A percentile compares a stretch with the other conserved stretches of the same genome.
Evolutionary conservation across 371 early-diverging fungal genomes (phyloP).

Genomic region (Mucor irregularis): DNA sequence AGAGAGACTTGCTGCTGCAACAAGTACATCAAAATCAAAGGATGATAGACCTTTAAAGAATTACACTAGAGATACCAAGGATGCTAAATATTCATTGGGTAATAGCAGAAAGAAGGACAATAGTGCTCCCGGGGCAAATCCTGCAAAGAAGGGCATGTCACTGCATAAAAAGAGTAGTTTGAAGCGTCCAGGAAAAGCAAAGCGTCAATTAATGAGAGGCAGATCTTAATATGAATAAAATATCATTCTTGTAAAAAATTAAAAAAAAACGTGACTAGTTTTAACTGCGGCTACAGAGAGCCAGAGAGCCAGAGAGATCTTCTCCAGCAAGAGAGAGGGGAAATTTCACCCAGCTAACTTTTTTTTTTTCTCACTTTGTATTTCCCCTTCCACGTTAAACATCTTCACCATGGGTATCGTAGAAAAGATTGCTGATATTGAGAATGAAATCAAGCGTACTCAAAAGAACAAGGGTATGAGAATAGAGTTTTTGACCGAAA

Average conservation of each 20-base stretch:
- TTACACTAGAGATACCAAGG: conserved; percentile 21
- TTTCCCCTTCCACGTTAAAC: too few relatives aligned
- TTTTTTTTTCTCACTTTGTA: too few relatives aligned
- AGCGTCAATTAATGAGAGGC: conserved; percentile 25
- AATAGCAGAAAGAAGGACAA: conserved; percentile 13
- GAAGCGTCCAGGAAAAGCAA: conserved; percentile 40
- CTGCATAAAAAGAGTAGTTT: conserved; percentile 23
- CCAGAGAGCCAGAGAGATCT: too few relatives aligned
- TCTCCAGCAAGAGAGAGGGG: too few relatives aligned
- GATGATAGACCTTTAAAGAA: conserved; percentile 20
- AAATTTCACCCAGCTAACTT: too few relatives aligned
- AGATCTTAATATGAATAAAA: conserved; percentile 4
- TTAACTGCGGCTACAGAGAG: too few relatives aligned
- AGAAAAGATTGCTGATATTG: conserved; percentile 92
- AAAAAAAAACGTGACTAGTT: background rate
- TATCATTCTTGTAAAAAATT: background rate
- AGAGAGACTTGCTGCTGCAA: conserved; percentile 26
- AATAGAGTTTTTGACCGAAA: background rate
- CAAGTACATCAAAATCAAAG: conserved; percentile 9
- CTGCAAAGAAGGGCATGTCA: conserved; percentile 31
- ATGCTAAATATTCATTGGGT: conserved; percentile 21
- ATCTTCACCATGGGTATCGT: conserved; percentile 97
- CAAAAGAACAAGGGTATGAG: conserved; percentile 86
- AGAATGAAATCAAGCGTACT: conserved; percentile 82
- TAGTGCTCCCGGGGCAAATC: conserved; percentile 2